These are phyloP conservation scores for Ehretia macrophylla DNA, from an alignment of 257 asterid genomes.

Conservation along the genomic window DNA sequence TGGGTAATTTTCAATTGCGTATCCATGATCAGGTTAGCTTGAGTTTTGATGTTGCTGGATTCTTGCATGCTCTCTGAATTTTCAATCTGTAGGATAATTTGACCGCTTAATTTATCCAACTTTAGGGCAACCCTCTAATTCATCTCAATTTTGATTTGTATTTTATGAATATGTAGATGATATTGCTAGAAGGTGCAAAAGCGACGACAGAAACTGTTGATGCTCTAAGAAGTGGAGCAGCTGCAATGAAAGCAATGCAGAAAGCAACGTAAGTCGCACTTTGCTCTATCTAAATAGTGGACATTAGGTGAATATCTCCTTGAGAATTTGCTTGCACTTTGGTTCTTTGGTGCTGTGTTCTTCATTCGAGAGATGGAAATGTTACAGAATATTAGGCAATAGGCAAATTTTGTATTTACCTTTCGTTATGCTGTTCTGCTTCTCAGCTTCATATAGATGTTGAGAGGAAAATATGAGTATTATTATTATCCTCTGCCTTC, in stretches of 20 bases:
- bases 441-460: not conserved
- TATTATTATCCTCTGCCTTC: not conserved
- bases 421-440: not conserved
- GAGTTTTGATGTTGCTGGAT: not conserved
- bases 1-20: slow-evolving; percentile 72
- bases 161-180: slow-evolving; percentile 31
- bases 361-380: not conserved
- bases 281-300: not conserved
- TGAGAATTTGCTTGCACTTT: not conserved
- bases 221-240: slow-evolving; percentile 49
- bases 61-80: not conserved
- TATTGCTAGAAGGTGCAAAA: slow-evolving; percentile 50
- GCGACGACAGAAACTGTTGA: slow-evolving; percentile 57
- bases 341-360: not conserved
- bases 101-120: not conserved
- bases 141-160: not conserved
- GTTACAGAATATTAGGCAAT: too few relatives aligned
- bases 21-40: slow-evolving; percentile 76
- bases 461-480: not conserved
- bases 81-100: not conserved
- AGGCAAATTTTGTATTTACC: not conserved
- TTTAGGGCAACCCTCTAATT: too few relatives aligned
- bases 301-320: not conserved
- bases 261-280: slow-evolving; percentile 40
- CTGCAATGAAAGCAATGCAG: slow-evolving; percentile 54